phyloP scores from a whole-genome alignment of 306 rosid species.

The Carpinus viminea region DNA sequence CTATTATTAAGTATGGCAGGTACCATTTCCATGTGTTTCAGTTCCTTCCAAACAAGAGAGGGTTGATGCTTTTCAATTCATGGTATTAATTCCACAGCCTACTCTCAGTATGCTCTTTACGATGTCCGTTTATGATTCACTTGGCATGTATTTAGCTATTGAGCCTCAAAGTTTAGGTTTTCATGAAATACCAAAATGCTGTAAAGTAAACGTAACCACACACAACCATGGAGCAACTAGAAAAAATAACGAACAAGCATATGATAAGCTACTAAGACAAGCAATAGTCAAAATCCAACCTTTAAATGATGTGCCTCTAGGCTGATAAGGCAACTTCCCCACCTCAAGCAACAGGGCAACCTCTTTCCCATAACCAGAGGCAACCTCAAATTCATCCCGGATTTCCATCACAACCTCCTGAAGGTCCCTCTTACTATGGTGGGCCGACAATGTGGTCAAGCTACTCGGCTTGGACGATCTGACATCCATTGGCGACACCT shows the following conservation, averaged over 20 bases:
- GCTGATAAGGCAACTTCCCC: conserved; percentile 76
- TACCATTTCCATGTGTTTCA: conserved; percentile 11
- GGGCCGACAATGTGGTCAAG: conserved; percentile 66
- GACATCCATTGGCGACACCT: conserved; percentile 45
- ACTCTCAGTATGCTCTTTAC: not conserved
- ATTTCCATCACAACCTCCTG: conserved; percentile 88
- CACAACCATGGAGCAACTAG: not conserved
- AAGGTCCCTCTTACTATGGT: conserved; percentile 72
- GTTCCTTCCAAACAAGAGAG: not conserved
- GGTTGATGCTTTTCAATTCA: conserved; percentile 16
- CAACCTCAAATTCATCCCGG: conserved; percentile 80
- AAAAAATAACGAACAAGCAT: not conserved
- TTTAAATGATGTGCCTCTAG: conserved; percentile 59
- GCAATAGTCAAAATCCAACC: conserved; percentile 41
- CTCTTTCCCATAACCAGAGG: conserved; percentile 79
- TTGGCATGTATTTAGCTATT: conserved; percentile 17
- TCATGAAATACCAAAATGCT: conserved; percentile 7
- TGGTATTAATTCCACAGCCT: not conserved
- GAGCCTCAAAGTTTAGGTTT: not conserved
- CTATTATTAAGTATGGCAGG: not conserved
- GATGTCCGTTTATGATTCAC: conserved; percentile 9
- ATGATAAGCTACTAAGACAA: conserved; percentile 8
- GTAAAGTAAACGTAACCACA: not conserved
- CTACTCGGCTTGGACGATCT: conserved; percentile 82
- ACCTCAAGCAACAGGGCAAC: conserved; percentile 90